Percentiles rank a stretch among this genome's conserved stretches.
These are phyloP conservation scores for Alopecurus myosuroides DNA, from an alignment of 176 grass and related monocot genomes.

Conservation along the genomic window DNA sequence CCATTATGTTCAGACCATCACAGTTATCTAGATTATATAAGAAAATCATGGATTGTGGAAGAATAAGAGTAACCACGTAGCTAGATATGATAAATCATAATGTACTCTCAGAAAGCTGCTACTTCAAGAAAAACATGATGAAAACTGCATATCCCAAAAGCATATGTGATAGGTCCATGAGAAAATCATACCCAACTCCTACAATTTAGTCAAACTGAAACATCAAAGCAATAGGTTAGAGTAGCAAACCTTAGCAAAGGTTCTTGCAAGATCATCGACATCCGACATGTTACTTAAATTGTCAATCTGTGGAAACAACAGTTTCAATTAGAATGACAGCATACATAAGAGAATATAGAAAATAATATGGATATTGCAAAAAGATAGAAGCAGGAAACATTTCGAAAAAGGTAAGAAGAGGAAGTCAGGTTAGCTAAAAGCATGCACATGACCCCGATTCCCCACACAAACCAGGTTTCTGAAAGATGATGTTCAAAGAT, in stretches of 20 bases:
- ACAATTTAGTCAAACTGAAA: background rate
- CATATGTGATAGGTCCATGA: no score
- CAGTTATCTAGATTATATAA: background rate
- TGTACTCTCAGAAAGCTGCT: background rate
- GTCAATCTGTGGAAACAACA: constrained; percentile 50
- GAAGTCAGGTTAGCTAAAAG: no score
- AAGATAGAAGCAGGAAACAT: no score
- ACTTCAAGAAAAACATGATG: no score
- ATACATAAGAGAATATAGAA: no score
- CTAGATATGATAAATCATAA: constrained; percentile 5
- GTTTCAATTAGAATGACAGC: no score
- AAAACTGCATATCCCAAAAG: no score
- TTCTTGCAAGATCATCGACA: constrained; percentile 87
- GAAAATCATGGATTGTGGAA: background rate
- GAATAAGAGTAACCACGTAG: background rate
- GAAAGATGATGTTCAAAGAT: background rate
- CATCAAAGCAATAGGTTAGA: constrained; percentile 1
- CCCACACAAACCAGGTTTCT: constrained; percentile 12
- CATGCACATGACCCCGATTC: no score
- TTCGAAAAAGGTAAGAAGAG: no score
- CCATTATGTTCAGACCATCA: no score
- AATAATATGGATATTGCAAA: no score
- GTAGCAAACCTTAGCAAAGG: constrained; percentile 77
- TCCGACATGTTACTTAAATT: constrained; percentile 59
- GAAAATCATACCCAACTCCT: background rate